Base-by-base conservation (phyloP, 176 grass and related monocot species). In the Pharus latifolius region DNA sequence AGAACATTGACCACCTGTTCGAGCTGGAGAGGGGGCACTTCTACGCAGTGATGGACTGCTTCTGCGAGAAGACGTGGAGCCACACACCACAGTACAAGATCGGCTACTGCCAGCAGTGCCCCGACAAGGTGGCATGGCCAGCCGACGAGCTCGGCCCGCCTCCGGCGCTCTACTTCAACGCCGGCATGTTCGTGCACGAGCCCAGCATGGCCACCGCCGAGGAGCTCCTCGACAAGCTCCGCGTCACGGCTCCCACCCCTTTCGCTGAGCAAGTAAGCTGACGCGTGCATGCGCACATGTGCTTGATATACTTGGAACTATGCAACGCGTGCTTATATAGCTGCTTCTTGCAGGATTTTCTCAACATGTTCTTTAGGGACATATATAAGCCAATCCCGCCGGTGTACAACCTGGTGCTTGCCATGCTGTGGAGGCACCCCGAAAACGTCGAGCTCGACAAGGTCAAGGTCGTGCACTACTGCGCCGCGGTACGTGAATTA, bases 1-100 rank as follows among this genome's bases (percentile, higher is more conserved):
- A 62, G 2, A 91, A 89, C 88, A 77, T 96, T 23, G 88, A 96
- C 72, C 52, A 87, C 51, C 76, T 96, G 3, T 89, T 96, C 31
- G 77, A 91, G 0, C 85, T 91, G 0, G 72, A 75, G 0, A 63
- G 32, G 1, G 88, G 80, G 0, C 0, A 5, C 20, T 91, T 96
- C 35, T 86, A 96, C 32, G 88, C 92, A 15, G 85, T 87, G 11
- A 89, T 45, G 92, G 92, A 96, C 67, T 92, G 88, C 77, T 96
- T 92, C 79, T 92, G 92, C 33, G 92, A 96, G 88, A 91, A 89
- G 85, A 96, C 88, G 12, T 91, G 88, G 92, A 83, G 84, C 82
- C 88, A 91, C 76, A 87, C 92, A 2, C 82, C 33, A 15, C 88
- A 91, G 82, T 79, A 96, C 82, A 41, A 41, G 40, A 84, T 92